Base-by-base conservation (phyloP, 1,139 yeast species). In the Scheffersomyces titani region DNA sequence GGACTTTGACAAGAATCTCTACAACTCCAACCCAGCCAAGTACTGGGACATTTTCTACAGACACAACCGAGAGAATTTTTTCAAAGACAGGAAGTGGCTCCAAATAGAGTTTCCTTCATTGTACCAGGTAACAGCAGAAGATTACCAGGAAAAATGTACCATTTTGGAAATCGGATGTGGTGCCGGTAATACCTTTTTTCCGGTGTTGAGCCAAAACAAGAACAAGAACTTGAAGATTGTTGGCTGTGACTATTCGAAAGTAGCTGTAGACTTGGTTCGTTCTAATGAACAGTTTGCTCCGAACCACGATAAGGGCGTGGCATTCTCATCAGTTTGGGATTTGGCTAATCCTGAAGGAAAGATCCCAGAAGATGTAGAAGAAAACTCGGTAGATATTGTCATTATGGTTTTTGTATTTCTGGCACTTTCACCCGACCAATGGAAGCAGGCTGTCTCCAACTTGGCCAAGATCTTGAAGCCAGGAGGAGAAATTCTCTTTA, bases 151-250 rank as follows among this genome's bases (percentile, higher is more conserved):
- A n/a, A 84, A 88, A 5, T 81, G 82, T 36, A 86, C 88, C 2
- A 89, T 94, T 45, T 81, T 94, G 55, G 99, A 94, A 70, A 89
- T 96, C 55, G 99, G 99, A 3, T 94, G 99, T 75, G 99, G 99
- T 56, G 99, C 98, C 2, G 99, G 99, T 16, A 96, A 96, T 71
- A 94, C 99, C 0, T 83, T 94, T 74, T 94, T 89, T 72, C 99
- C 99, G 1, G 88, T 94, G 36, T 77, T 94, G 58, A 82, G 82
- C 55, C 92, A 89, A 65, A 94, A 94, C 71, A 80, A 89, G 70
- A 94, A 94, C 74, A 87, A 88, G n/a, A 76, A 87, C 45, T 77
- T 94, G 57, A 82, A 78, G 63, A 84, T 94, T 13, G 84, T 86
- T 57, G 99, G 97, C 1, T 96, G 94, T 56, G 99, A 94, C 71